phyloP scores from a whole-genome alignment of 495 filamentous ascomycete genomes.

The Venustampulla echinocandica region DNA sequence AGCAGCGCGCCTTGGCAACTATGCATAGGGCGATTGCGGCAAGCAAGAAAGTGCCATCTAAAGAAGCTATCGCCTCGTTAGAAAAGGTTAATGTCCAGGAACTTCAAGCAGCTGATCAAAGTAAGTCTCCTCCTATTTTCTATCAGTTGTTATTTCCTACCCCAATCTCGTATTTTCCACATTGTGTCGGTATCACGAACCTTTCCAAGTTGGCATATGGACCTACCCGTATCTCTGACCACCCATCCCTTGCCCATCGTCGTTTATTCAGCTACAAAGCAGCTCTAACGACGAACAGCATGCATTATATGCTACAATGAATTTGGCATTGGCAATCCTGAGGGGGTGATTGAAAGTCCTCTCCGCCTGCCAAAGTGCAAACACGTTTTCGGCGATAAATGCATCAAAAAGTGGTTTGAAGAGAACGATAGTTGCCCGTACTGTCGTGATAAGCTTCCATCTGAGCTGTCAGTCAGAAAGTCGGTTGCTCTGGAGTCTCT shows the following conservation, averaged over 20 bases:
- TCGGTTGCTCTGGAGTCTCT: background rate
- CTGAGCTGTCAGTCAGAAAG: slow-evolving; percentile 27
- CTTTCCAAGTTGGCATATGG: no score
- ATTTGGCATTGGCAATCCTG: slow-evolving; percentile 40
- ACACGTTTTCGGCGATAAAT: slow-evolving; percentile 50
- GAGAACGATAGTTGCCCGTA: slow-evolving; percentile 51
- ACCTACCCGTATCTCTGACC: no score
- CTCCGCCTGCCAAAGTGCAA: slow-evolving; percentile 47
- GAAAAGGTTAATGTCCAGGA: slow-evolving; percentile 33
- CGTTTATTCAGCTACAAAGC: background rate
- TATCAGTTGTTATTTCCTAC: background rate
- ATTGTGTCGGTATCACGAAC: background rate
- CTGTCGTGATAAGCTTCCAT: slow-evolving; percentile 47
- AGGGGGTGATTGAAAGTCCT: slow-evolving; percentile 41
- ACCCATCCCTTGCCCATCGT: no score
- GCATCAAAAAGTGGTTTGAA: slow-evolving; percentile 53
- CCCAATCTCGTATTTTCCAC: background rate
- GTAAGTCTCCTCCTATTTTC: slow-evolving; percentile 29
- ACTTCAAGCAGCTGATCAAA: slow-evolving; percentile 36
- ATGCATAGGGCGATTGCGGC: slow-evolving; percentile 30
- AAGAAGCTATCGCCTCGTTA: slow-evolving; percentile 35
- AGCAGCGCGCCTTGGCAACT: slow-evolving; percentile 24
- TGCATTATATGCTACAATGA: slow-evolving; percentile 53
- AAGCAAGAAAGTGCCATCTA: slow-evolving; percentile 37
- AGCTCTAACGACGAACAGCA: slow-evolving; percentile 24